Base-by-base conservation (phyloP, 352 stramenopile species). In the Pythium phragmiticola region DNA sequence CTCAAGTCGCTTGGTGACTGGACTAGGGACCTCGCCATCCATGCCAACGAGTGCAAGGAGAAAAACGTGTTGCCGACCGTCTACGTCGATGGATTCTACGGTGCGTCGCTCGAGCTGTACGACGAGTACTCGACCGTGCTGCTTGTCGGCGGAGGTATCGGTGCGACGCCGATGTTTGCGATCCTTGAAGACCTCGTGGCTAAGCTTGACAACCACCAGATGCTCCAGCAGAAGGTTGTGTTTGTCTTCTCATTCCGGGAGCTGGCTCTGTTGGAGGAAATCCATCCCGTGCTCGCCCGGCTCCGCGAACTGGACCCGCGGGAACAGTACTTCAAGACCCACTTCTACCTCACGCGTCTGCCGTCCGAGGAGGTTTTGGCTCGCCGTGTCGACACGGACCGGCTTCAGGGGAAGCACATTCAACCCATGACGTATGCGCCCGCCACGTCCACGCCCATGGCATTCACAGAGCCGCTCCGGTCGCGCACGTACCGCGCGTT, bases 31-130 rank as follows among this genome's bases (percentile, higher is more conserved):
- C 17, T 85, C 7, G 60, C 70, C 7, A 21, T 52, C 3, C 76
- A 85, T 26, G 63, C 67, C 0, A 21, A 71, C 12, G 65, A 82
- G 9, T 85, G 76, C 58, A 49, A 69, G 5, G 17, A 36, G 2
- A 66, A 66, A 19, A 60, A 68, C 33, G 37, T 58, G 0, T 7
- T 59, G 4, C 72, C 74, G 8, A 61, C 45, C 3, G 28, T 86
- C n/a, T 78, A 75, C 51, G 66, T 82, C 53, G 77, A 86, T 52
- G 77, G 70, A 21, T 81, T 66, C 43, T 84, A 84, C 33, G 72
- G 66, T 17, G 57, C 54, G 30, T 76, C 74, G 8, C 63, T 80
- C 9, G 64, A 68, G 23, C 46, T 55, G 51, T 78, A 80, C 55
- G 42, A 72, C 12, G 54, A 75, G 36, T 82, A 80, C 57, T n/a